phyloP scores from a whole-genome alignment of 2,329 filamentous ascomycete genomes.

The Aspergillus pseudoviridinutans region DNA sequence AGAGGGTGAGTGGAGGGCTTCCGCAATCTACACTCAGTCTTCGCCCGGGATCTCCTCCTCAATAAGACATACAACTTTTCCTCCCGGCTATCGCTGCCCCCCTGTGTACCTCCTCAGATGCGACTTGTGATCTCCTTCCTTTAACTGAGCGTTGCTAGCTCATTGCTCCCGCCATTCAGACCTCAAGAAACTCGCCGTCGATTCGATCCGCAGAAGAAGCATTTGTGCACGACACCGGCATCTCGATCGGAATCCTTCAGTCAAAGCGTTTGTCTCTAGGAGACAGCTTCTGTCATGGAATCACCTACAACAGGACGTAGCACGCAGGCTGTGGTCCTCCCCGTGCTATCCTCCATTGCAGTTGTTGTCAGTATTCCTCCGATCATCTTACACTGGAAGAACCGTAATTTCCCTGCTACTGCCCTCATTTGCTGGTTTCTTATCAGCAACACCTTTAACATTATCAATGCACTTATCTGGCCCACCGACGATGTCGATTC shows the following conservation, averaged over 20 bases:
- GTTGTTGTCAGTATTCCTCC: conserved; percentile 54
- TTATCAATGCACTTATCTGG: conserved; percentile 64
- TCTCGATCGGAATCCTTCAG: neutral
- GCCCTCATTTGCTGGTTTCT: conserved; percentile 55
- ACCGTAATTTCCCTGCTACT: conserved; percentile 58
- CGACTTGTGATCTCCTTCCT: neutral
- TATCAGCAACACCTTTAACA: conserved; percentile 54
- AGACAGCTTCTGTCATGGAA: conserved; percentile 2
- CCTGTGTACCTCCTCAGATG: neutral
- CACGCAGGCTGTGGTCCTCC: conserved; percentile 40
- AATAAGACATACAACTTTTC: conserved; percentile 7
- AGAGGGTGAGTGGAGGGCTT: neutral
- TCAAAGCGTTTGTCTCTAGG: neutral
- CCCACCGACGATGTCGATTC: conserved; percentile 50
- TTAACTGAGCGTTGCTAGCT: conserved; percentile 9
- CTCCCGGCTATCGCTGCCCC: conserved; percentile 6
- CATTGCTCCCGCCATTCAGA: conserved; percentile 8
- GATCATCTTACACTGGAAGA: conserved; percentile 56
- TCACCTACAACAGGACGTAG: conserved; percentile 11
- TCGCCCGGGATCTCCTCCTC: conserved; percentile 2
- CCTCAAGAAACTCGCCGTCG: neutral
- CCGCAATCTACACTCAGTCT: neutral
- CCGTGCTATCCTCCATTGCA: conserved; percentile 48
- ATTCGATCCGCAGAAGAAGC: neutral
- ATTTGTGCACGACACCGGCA: neutral